phyloP scores from a whole-genome alignment of 805 yeast species.

The Saccharomycopsis sp. region DNA sequence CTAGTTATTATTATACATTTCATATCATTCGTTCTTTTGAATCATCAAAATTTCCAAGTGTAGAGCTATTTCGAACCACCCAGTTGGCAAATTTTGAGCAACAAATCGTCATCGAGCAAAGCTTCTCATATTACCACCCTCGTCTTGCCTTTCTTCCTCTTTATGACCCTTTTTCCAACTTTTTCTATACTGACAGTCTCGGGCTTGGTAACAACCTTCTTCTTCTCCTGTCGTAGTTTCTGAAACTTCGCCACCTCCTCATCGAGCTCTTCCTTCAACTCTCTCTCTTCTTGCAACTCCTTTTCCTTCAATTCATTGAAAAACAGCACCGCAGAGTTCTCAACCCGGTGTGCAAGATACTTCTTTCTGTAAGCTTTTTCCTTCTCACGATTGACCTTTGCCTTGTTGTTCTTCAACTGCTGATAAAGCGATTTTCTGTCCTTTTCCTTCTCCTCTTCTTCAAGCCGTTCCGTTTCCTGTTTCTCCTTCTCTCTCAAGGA shows the following conservation, averaged over 20 bases:
- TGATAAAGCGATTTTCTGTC: conserved; percentile 10
- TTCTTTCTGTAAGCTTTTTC: conserved; percentile 8
- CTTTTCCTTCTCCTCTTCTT: background rate
- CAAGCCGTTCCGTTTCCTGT: background rate
- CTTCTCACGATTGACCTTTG: conserved; percentile 2
- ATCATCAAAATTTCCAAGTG: too few species aligned
- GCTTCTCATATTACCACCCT: conserved; percentile 2
- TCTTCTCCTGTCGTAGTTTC: background rate
- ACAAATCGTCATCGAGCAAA: too few species aligned
- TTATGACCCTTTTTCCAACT: background rate
- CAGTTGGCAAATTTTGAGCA: too few species aligned
- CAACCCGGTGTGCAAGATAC: conserved; percentile 9
- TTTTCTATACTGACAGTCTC: background rate
- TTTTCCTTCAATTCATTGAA: conserved; percentile 5
- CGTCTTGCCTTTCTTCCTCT: background rate
- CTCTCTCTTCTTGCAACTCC: conserved; percentile 3
- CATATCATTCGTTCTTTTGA: too few species aligned
- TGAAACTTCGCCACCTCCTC: conserved; percentile 6
- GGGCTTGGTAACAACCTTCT: background rate
- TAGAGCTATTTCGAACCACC: too few species aligned
- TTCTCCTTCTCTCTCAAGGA: conserved; percentile 4
- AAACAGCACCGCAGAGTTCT: conserved; percentile 1
- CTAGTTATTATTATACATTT: too few species aligned
- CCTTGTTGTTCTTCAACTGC: conserved; percentile 10
- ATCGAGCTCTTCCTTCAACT: conserved; percentile 1